A percentile compares a stretch with the other conserved stretches of the same genome.
phyloP scores from a whole-genome alignment of 2,329 filamentous ascomycete genomes.

The Cyphellophora attinorum region DNA sequence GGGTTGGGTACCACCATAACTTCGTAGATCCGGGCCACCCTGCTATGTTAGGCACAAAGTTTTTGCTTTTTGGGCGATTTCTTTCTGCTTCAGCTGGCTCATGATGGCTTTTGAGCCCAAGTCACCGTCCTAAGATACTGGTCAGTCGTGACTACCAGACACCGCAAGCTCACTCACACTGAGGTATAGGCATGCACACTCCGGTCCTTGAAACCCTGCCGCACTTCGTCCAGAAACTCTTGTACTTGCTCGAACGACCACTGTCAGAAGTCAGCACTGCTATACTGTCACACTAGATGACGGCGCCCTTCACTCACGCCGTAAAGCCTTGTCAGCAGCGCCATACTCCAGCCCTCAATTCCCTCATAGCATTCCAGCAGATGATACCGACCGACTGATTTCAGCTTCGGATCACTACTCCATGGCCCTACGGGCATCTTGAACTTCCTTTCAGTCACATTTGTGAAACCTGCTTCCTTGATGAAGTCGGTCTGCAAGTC shows the following conservation, averaged over 20 bases:
- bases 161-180: too few relatives aligned
- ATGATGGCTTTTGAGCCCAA: too few relatives aligned
- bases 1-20: too few relatives aligned
- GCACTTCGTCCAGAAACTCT: slow-evolving; percentile 13
- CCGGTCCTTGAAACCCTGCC: slow-evolving; percentile 5
- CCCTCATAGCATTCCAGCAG: slow-evolving; percentile 21
- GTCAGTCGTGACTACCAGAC: too few relatives aligned
- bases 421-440: slow-evolving; percentile 24
- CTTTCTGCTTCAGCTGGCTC: too few relatives aligned
- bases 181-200: slow-evolving; percentile 7
- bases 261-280: slow-evolving; percentile 13
- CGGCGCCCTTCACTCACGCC: slow-evolving; percentile 10
- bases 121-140: too few relatives aligned
- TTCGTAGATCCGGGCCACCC: too few relatives aligned
- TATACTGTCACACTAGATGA: slow-evolving; percentile 20
- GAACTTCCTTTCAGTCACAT: slow-evolving; percentile 21
- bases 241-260: slow-evolving; percentile 11
- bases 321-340: slow-evolving; percentile 21
- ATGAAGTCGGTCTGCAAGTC: slow-evolving; percentile 18
- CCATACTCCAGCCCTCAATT: slow-evolving; percentile 24
- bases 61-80: too few relatives aligned
- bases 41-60: too few relatives aligned
- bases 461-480: slow-evolving; percentile 21
- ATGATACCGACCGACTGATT: slow-evolving; percentile 22
- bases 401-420: slow-evolving; percentile 20